phyloP scores from a whole-genome alignment of 2,329 filamentous ascomycete genomes.

The Catunica adiposa region DNA sequence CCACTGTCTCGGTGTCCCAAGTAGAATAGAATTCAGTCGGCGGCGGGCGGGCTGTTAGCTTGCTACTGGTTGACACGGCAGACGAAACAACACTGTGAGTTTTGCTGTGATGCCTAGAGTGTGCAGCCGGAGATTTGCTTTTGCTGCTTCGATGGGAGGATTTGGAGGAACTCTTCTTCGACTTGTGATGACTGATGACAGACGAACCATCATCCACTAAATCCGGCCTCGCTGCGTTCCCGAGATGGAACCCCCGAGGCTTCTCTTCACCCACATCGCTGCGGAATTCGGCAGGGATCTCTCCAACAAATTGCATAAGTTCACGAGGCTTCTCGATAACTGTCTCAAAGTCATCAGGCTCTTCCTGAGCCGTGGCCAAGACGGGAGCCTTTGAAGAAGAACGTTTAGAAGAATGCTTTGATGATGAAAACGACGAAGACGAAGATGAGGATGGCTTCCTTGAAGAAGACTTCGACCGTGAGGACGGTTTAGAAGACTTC shows the following conservation, averaged over 20 bases:
- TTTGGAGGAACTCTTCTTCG: background rate
- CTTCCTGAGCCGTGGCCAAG: background rate
- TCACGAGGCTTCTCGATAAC: conserved; percentile 4
- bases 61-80: conserved; percentile 8
- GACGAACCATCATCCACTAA: conserved; percentile 5
- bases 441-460: background rate
- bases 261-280: conserved; percentile 4
- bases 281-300: conserved; percentile 9
- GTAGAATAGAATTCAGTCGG: conserved; percentile 27
- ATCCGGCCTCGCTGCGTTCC: background rate
- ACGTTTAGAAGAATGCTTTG: background rate
- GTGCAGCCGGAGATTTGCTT: conserved; percentile 6
- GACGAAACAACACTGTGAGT: conserved; percentile 6
- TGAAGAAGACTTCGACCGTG: conserved; percentile 1
- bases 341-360: conserved; percentile 9
- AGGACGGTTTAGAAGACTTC: conserved; percentile 1
- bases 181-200: background rate
- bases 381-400: background rate
- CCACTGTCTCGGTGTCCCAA: conserved; percentile 35
- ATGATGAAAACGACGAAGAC: background rate
- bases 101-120: background rate
- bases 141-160: background rate
- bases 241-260: conserved; percentile 8
- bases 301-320: background rate
- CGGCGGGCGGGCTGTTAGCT: conserved; percentile 26